These are phyloP conservation scores for Boletellus emodensis DNA, from an alignment of 768 basidiomycete genomes.

Conservation along the genomic window DNA sequence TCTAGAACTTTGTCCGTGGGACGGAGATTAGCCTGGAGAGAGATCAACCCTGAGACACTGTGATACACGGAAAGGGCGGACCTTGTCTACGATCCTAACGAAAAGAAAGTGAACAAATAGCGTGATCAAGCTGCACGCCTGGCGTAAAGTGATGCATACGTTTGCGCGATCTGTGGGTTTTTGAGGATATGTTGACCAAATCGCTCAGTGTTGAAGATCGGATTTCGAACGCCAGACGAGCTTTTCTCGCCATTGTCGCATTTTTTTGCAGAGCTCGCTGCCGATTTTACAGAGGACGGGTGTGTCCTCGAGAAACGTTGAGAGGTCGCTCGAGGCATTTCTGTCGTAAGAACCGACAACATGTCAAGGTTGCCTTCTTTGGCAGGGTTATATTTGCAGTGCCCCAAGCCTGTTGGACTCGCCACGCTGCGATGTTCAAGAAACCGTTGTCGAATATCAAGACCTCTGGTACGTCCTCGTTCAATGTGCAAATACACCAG, in stretches of 20 bases:
- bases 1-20: constrained; percentile 96
- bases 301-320: constrained; percentile 71
- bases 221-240: constrained; percentile 59
- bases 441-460: constrained; percentile 66
- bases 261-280: constrained; percentile 32
- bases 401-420: not conserved
- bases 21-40: constrained; percentile 73
- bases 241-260: constrained; percentile 38
- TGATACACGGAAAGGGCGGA: constrained; percentile 13
- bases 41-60: constrained; percentile 1
- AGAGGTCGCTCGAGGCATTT: constrained; percentile 78
- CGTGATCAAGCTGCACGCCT: constrained; percentile 11
- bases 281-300: constrained; percentile 51
- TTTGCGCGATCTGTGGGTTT: constrained; percentile 87
- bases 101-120: not conserved
- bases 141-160: constrained; percentile 47
- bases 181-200: constrained; percentile 99
- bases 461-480: constrained; percentile 46
- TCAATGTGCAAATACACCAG: not conserved
- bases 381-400: not conserved
- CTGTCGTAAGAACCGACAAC: not conserved
- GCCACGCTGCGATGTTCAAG: constrained; percentile 69
- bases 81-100: constrained; percentile 61
- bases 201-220: constrained; percentile 90
- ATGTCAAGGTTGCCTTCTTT: constrained; percentile 16